Percentiles rank a stretch among this genome's conserved stretches.
phyloP scores from a whole-genome alignment of 495 filamentous ascomycete species.

The Letharia columbiana region DNA sequence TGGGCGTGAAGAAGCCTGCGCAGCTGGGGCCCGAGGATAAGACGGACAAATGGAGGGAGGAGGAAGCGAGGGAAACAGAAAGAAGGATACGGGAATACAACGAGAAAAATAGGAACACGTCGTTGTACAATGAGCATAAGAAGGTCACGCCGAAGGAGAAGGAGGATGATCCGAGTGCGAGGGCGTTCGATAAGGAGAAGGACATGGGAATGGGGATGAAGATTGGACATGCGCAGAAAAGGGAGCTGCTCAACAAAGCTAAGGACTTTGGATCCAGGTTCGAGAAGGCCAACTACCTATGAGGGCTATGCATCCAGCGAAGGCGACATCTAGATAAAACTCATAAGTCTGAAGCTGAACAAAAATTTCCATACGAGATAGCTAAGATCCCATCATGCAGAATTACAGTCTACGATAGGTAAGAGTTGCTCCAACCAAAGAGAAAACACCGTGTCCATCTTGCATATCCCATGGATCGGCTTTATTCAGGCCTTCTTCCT shows the following conservation, averaged over 20 bases:
- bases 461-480: no score
- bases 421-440: not conserved
- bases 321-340: not conserved
- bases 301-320: not conserved
- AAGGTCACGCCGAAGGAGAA: conserved; percentile 37
- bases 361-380: not conserved
- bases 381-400: not conserved
- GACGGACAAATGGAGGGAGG: conserved; percentile 26
- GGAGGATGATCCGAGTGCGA: conserved; percentile 83
- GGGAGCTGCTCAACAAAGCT: conserved; percentile 71
- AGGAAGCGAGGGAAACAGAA: conserved; percentile 41
- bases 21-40: conserved; percentile 22
- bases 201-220: conserved; percentile 74
- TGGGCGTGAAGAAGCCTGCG: conserved; percentile 54
- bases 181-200: conserved; percentile 89
- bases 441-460: no score
- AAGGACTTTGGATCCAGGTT: conserved; percentile 79
- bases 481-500: no score
- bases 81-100: conserved; percentile 52
- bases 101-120: conserved; percentile 27
- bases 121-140: conserved; percentile 18
- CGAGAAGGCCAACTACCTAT: conserved; percentile 68
- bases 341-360: not conserved
- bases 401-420: not conserved
- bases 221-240: conserved; percentile 64